Percentiles rank a stretch among this genome's conserved stretches.
Evolutionary conservation across 2,329 filamentous ascomycete species (phyloP).

Genomic region (Penicillium sp.): DNA sequence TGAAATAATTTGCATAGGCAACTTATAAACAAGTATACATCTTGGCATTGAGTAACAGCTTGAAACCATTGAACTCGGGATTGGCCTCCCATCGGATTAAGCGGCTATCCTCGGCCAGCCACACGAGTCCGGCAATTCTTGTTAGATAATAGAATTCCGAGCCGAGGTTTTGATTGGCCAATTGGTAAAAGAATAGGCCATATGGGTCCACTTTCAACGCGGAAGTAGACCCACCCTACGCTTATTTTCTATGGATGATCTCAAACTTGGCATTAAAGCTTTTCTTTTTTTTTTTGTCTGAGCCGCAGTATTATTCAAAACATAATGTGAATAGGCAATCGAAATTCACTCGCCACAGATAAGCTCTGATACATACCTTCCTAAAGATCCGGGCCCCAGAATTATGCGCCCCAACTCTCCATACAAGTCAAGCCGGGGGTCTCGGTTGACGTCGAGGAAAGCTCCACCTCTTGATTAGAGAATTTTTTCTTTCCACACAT

Average conservation of each 20-base stretch:
- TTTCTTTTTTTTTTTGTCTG: not conserved
- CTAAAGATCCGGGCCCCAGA: slow-evolving; percentile 17
- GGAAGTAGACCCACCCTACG: slow-evolving; percentile 13
- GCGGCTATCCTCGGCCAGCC: slow-evolving; percentile 16
- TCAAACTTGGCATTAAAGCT: slow-evolving; percentile 7
- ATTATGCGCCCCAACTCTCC: slow-evolving; percentile 10
- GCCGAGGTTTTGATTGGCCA: slow-evolving; percentile 9
- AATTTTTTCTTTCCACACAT: slow-evolving; percentile 14
- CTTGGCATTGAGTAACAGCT: slow-evolving; percentile 12
- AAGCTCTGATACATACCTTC: slow-evolving; percentile 5
- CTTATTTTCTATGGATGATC: slow-evolving; percentile 17
- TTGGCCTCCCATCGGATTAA: not conserved
- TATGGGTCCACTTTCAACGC: not conserved
- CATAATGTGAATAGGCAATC: slow-evolving; percentile 16
- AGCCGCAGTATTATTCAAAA: not conserved
- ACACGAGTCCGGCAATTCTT: slow-evolving; percentile 12
- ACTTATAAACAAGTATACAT: not conserved
- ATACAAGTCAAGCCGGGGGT: slow-evolving; percentile 11
- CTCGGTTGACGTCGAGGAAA: slow-evolving; percentile 16
- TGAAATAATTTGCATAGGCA: not conserved
- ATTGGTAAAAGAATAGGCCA: not conserved
- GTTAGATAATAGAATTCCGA: slow-evolving; percentile 18
- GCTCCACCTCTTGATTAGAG: slow-evolving; percentile 16
- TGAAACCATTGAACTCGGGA: slow-evolving; percentile 1
- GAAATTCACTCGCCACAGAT: slow-evolving; percentile 8